Evolutionary conservation across 176 grass and related monocot species (phyloP), one percentile per base, ranked within the genome.

Genomic region (Eleusine coracana): DNA sequence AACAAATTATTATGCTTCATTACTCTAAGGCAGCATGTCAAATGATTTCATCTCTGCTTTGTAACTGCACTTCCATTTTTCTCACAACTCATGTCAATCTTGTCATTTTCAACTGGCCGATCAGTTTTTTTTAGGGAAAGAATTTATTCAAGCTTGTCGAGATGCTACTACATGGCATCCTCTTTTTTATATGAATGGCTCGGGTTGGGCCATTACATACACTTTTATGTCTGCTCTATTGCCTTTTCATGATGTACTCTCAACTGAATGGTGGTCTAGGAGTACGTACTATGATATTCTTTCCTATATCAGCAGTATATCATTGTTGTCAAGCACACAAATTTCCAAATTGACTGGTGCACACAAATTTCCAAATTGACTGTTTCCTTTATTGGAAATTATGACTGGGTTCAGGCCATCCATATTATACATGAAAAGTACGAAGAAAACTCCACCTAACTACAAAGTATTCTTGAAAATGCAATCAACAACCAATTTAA

Each of bases 191-290:
- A 48, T 36, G 52, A 5, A 77, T 79, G 31, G 18, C 39, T 44
- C 61, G 12, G 44, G 9, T 86, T 51, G 63, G 58, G 23, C 29
- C 2, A 80, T 1, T 25, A 44, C 52, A 49, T 76, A 62, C 16
- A 10, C 50, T 50, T 27, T 38, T 58, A 73, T 86, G 39, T 66
- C 81, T 46, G 5, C 23, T 42, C 41, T 0, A 44, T 38, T 80
- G 5, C 62, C 54, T 9, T 69, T 81, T 81, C 6, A 40, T 75
- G 50, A 49, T 20, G 68, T 20, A 74, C 59, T 86, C 14, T 25
- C 7, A 74, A 67, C 61, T 13, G 14, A 60, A 48, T 34, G 13
- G 48, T 4, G 51, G 2, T 79, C 15, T 79, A 85, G 48, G 6
- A 25, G 34, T 58, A 34, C 23, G 68, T 49, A 68, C 36, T 14